A percentile compares a stretch with the other conserved stretches of the same genome.
Conservation (phyloP, 129 eudicot species). For the Flaveria ramosissima region DNA sequence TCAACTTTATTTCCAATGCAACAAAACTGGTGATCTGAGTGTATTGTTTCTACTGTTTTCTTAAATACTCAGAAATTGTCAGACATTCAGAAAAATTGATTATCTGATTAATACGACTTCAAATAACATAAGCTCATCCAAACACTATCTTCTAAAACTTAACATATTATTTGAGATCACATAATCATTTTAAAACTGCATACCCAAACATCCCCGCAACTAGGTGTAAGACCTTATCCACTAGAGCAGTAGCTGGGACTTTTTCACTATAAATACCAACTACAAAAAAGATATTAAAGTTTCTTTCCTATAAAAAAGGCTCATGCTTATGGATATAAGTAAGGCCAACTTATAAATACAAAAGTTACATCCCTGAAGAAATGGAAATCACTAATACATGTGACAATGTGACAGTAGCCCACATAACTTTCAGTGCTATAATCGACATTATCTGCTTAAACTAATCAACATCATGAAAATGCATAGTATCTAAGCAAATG, state of each 20-base stretch:
- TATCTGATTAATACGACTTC: background rate
- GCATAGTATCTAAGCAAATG: background rate
- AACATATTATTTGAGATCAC: background rate
- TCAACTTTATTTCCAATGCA: background rate
- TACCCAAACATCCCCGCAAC: background rate
- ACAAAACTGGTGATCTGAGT: background rate
- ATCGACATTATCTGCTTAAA: background rate
- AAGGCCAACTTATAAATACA: slow-evolving; percentile 9
- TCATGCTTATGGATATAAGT: background rate
- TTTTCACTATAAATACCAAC: background rate
- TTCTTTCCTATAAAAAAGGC: background rate
- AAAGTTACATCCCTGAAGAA: slow-evolving; percentile 1
- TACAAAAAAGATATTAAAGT: background rate
- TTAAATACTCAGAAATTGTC: background rate
- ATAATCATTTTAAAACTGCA: background rate
- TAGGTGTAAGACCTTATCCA: background rate
- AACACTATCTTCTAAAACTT: background rate
- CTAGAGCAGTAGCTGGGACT: background rate
- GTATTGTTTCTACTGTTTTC: background rate
- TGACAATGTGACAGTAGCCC: background rate
- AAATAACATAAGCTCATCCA: background rate
- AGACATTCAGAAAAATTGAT: background rate
- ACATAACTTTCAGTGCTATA: background rate
- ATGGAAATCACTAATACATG: background rate
- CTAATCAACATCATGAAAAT: slow-evolving; percentile 11